phyloP scores from a whole-genome alignment of 345 rosid genomes.

The Conringia planisiliqua region DNA sequence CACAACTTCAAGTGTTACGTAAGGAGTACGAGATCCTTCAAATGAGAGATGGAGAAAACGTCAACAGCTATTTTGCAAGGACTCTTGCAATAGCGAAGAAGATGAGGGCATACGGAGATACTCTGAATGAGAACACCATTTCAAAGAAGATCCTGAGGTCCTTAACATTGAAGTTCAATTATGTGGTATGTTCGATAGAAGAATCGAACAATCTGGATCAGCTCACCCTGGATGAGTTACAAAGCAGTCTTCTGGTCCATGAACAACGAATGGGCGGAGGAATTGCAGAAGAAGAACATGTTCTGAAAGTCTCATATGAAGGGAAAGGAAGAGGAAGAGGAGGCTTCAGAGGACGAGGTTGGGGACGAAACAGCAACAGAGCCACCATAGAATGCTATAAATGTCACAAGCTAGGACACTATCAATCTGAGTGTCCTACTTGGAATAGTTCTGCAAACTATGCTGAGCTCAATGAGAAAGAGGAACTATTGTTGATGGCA shows the following conservation, averaged over 20 bases:
- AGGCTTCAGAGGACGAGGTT: background rate
- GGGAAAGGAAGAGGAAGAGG: background rate
- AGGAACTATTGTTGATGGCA: background rate
- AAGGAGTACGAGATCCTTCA: background rate
- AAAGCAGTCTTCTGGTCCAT: background rate
- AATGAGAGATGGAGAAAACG: background rate
- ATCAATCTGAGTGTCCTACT: background rate
- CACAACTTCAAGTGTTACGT: background rate
- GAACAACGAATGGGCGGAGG: background rate
- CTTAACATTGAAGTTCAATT: background rate
- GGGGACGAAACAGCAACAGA: background rate
- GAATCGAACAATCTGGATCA: background rate
- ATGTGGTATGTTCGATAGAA: background rate
- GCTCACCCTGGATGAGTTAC: background rate
- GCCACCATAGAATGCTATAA: background rate
- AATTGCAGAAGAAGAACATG: background rate
- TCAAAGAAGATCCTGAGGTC: background rate
- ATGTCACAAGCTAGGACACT: background rate
- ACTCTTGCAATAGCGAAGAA: background rate
- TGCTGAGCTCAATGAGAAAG: background rate
- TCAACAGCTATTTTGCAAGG: background rate
- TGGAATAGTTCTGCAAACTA: background rate
- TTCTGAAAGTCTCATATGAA: background rate
- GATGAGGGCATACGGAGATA: background rate
- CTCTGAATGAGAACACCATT: rapidly evolving